A percentile compares a stretch with the other conserved stretches of the same genome.
Evolutionary conservation across 768 basidiomycete genomes (phyloP).

Genomic region (Agaricus subrufescens): DNA sequence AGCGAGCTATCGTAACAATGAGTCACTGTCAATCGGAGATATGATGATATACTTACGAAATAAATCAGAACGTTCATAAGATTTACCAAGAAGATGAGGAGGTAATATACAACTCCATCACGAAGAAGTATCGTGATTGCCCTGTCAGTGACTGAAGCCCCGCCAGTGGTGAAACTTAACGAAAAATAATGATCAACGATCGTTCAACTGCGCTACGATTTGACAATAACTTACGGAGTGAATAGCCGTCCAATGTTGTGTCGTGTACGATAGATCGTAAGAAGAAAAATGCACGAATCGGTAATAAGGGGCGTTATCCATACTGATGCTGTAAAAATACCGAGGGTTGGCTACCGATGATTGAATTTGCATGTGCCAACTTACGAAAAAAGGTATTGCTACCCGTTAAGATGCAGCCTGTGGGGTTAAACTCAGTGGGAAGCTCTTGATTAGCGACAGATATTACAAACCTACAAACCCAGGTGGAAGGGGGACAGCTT

Average conservation of each 20-base stretch:
- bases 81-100: constrained; percentile 22
- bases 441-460: not conserved
- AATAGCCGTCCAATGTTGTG: constrained; percentile 2
- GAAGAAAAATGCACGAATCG: constrained; percentile 15
- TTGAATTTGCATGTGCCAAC: not conserved
- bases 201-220: too few species aligned
- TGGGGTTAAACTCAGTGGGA: not conserved
- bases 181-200: too few species aligned
- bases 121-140: constrained; percentile 21
- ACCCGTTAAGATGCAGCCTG: constrained; percentile 24
- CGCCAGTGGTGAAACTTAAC: constrained; percentile 1
- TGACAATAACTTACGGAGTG: not conserved
- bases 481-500: constrained; percentile 22
- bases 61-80: constrained; percentile 22
- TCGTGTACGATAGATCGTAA: constrained; percentile 16
- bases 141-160: constrained; percentile 7
- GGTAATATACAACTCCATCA: constrained; percentile 22
- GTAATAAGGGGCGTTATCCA: constrained; percentile 23
- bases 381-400: constrained; percentile 18
- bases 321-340: constrained; percentile 14
- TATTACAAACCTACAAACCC: constrained; percentile 16
- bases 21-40: not conserved
- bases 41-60: constrained; percentile 16
- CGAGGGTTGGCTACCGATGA: not conserved
- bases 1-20: too few species aligned